These are phyloP conservation scores for Plectosphaerella cucumerina DNA, from an alignment of 2,329 filamentous ascomycete genomes.

Conservation along the genomic window DNA sequence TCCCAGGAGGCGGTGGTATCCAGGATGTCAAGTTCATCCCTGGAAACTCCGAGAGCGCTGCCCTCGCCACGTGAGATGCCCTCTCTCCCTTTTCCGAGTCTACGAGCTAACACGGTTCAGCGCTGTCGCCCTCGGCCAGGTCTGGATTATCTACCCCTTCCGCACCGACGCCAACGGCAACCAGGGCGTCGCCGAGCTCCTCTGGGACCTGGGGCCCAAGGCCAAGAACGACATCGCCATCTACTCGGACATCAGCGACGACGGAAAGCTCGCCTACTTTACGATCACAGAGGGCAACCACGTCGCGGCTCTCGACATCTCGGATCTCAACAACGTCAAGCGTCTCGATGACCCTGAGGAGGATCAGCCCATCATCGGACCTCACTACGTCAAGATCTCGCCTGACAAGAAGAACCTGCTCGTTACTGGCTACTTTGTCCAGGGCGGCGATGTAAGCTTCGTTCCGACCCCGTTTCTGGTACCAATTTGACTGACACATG, in stretches of 20 bases:
- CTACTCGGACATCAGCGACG: slow-evolving; percentile 55
- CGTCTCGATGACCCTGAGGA: slow-evolving; percentile 57
- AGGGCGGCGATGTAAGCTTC: slow-evolving; percentile 44
- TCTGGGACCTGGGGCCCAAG: slow-evolving; percentile 53
- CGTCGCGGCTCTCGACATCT: slow-evolving; percentile 58
- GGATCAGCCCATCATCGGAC: slow-evolving; percentile 54
- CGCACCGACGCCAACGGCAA: slow-evolving; percentile 49
- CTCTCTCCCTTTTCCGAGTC: not conserved
- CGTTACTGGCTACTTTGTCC: slow-evolving; percentile 63
- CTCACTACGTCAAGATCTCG: slow-evolving; percentile 61
- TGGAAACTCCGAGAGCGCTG: slow-evolving; percentile 52
- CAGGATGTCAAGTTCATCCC: slow-evolving; percentile 65
- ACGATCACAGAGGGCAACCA: slow-evolving; percentile 59
- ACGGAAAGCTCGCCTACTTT: slow-evolving; percentile 56
- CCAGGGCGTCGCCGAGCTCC: slow-evolving; percentile 52
- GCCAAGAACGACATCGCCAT: slow-evolving; percentile 54
- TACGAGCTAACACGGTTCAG: slow-evolving; percentile 10
- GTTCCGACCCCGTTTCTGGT: too few species aligned
- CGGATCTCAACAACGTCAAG: slow-evolving; percentile 54
- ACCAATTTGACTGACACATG: too few species aligned
- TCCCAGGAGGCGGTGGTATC: slow-evolving; percentile 55
- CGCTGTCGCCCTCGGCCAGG: slow-evolving; percentile 54
- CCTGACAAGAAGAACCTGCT: slow-evolving; percentile 61
- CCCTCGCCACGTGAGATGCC: slow-evolving; percentile 44
- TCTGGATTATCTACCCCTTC: slow-evolving; percentile 64